A percentile compares a stretch with the other conserved stretches of the same genome.
Evolutionary conservation across 2,329 filamentous ascomycete species (phyloP).

Genomic region (Calonectria honghensis): DNA sequence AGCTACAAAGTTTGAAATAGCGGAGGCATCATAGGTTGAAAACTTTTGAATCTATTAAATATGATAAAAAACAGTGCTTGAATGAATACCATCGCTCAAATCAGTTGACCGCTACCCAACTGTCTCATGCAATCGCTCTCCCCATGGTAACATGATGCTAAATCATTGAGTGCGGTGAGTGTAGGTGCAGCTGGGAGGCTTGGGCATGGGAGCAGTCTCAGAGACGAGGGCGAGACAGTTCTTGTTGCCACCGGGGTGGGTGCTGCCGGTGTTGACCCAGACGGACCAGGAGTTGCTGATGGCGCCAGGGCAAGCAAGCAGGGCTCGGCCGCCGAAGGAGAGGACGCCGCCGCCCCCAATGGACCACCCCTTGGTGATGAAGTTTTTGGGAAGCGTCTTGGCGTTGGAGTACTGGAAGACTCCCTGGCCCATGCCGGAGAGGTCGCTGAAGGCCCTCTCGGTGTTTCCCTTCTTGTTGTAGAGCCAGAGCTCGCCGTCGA

Average conservation of each 20-base stretch:
- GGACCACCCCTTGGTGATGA: background rate
- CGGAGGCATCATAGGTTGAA: background rate
- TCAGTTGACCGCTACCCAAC: background rate
- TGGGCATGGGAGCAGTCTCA: background rate
- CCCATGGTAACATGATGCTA: background rate
- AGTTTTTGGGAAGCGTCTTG: background rate
- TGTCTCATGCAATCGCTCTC: background rate
- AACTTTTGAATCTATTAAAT: background rate
- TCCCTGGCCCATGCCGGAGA: conserved; percentile 1
- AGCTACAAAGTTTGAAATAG: background rate
- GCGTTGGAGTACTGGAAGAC: background rate
- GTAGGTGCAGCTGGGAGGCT: background rate
- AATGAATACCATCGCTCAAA: background rate
- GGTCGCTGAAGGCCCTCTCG: background rate
- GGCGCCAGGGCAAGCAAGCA: background rate
- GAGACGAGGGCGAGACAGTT: background rate
- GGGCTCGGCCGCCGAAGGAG: background rate
- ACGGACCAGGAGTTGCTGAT: conserved; percentile 10
- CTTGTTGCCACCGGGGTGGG: background rate
- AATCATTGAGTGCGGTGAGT: background rate
- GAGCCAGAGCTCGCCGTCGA: background rate
- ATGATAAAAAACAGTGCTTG: background rate
- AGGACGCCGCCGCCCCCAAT: background rate
- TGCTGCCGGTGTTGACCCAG: background rate
- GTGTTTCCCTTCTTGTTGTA: conserved; percentile 7